Evolutionary conservation across 495 filamentous ascomycete genomes (phyloP).

Genomic region (Bathelium albidoporum): DNA sequence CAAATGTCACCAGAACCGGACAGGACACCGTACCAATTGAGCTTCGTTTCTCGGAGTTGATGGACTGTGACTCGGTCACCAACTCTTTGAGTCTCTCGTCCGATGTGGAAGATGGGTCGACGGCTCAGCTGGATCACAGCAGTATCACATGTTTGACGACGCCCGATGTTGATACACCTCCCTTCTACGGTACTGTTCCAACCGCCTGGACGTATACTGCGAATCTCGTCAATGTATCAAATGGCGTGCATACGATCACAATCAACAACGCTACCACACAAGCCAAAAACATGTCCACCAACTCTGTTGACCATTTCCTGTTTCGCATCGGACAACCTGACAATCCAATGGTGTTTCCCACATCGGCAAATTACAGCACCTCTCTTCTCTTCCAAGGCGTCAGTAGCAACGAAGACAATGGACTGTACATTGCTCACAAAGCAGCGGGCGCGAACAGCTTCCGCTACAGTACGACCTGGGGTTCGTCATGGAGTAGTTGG

Average conservation of each 20-base stretch:
- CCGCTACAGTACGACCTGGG: slow-evolving; percentile 55
- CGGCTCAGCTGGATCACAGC: slow-evolving; percentile 32
- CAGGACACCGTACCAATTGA: slow-evolving; percentile 40
- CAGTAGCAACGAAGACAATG: background rate
- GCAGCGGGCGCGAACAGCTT: slow-evolving; percentile 56
- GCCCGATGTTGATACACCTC: slow-evolving; percentile 9
- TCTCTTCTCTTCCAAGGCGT: slow-evolving; percentile 11
- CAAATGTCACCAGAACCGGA: slow-evolving; percentile 36
- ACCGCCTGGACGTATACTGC: slow-evolving; percentile 46
- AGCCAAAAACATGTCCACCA: slow-evolving; percentile 31
- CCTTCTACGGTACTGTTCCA: slow-evolving; percentile 39
- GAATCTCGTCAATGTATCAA: slow-evolving; percentile 47
- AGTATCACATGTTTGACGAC: slow-evolving; percentile 38
- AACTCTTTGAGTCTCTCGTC: slow-evolving; percentile 45
- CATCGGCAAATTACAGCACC: slow-evolving; percentile 44
- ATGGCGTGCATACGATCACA: slow-evolving; percentile 56
- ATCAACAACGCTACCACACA: slow-evolving; percentile 44
- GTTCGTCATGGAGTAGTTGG: slow-evolving; percentile 51
- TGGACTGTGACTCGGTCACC: slow-evolving; percentile 51
- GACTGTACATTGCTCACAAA: slow-evolving; percentile 44
- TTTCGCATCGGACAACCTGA: slow-evolving; percentile 46
- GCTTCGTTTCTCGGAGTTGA: slow-evolving; percentile 51
- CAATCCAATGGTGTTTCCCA: slow-evolving; percentile 52
- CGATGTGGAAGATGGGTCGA: slow-evolving; percentile 35
- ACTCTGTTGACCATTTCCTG: slow-evolving; percentile 46